These are phyloP conservation scores for Sugiyamaella marilandica DNA, from an alignment of 805 yeast species.

Conservation along the genomic window DNA sequence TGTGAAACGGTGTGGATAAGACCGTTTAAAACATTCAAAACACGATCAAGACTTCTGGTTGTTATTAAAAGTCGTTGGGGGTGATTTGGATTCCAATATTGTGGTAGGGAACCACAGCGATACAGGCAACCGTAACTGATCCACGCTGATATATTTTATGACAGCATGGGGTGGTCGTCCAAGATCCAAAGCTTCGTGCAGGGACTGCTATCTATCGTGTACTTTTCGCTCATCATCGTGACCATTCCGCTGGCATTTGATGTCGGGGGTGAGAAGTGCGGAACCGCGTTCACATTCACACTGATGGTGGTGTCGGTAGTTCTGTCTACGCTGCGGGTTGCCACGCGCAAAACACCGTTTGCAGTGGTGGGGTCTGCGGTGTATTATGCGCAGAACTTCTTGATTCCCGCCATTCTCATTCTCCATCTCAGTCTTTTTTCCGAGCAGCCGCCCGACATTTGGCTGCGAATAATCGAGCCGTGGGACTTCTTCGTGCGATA, in stretches of 20 bases:
- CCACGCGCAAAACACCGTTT: slow-evolving; percentile 38
- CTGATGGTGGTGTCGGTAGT: slow-evolving; percentile 64
- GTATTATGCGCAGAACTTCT: slow-evolving; percentile 75
- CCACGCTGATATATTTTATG: no score
- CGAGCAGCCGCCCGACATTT: slow-evolving; percentile 23
- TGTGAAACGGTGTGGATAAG: no score
- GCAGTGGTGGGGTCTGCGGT: slow-evolving; percentile 36
- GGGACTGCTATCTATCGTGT: slow-evolving; percentile 37
- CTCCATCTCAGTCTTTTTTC: slow-evolving; percentile 38
- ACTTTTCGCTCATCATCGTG: slow-evolving; percentile 62
- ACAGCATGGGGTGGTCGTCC: not conserved
- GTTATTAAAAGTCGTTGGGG: no score
- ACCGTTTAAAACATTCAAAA: no score
- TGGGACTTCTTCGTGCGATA: slow-evolving; percentile 73
- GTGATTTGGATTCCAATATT: no score
- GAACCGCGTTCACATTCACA: slow-evolving; percentile 75
- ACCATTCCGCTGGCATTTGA: slow-evolving; percentile 93
- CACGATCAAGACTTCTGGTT: no score
- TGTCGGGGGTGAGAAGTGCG: slow-evolving; percentile 87
- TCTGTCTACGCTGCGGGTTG: slow-evolving; percentile 65
- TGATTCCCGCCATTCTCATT: slow-evolving; percentile 77
- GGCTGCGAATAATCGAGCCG: slow-evolving; percentile 44
- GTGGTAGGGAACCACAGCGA: no score
- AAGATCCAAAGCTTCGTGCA: slow-evolving; percentile 11
- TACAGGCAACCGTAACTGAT: no score